Percentiles rank a stretch among this genome's conserved stretches.
These are phyloP conservation scores for Calonectria pteridis DNA, from an alignment of 2,329 filamentous ascomycete genomes.

Conservation along the genomic window DNA sequence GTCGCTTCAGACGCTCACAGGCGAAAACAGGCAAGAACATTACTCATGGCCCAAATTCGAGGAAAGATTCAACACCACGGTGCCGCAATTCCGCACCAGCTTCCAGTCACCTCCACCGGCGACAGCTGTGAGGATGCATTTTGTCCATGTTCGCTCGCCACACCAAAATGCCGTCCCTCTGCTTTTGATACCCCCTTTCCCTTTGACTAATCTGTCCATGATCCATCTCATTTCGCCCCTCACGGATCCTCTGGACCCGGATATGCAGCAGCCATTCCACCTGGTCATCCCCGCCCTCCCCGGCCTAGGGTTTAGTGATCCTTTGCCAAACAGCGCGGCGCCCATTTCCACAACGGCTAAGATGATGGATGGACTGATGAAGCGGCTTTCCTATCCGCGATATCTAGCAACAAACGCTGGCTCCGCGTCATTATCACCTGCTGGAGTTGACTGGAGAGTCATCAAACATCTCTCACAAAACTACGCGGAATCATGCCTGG, in stretches of 20 bases:
- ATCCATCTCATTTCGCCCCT: slow-evolving; percentile 67
- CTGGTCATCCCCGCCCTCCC: slow-evolving; percentile 76
- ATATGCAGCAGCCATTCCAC: slow-evolving; percentile 68
- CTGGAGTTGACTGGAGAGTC: slow-evolving; percentile 65
- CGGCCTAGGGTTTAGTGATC: slow-evolving; percentile 76
- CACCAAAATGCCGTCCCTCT: slow-evolving; percentile 70
- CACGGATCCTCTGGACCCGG: slow-evolving; percentile 63
- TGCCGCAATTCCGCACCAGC: slow-evolving; percentile 75
- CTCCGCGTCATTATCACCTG: slow-evolving; percentile 58
- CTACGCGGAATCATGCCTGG: slow-evolving; percentile 65
- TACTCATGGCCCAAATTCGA: slow-evolving; percentile 76
- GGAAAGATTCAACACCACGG: slow-evolving; percentile 64
- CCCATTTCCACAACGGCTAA: slow-evolving; percentile 66
- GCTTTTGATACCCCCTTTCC: slow-evolving; percentile 75
- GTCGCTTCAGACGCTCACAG: slow-evolving; percentile 7
- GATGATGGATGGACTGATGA: slow-evolving; percentile 71
- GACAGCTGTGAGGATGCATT: slow-evolving; percentile 69
- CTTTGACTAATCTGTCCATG: slow-evolving; percentile 72
- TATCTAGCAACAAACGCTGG: slow-evolving; percentile 71
- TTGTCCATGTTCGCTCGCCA: slow-evolving; percentile 70
- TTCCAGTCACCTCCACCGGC: slow-evolving; percentile 58
- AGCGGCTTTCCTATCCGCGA: slow-evolving; percentile 66
- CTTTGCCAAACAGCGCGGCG: slow-evolving; percentile 63
- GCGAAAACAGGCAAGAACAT: slow-evolving; percentile 67
- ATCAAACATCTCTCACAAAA: slow-evolving; percentile 61